Evolutionary conservation across 1,284 basidiomycete genomes (phyloP).

Genomic region (Papiliotrema laurentii): DNA sequence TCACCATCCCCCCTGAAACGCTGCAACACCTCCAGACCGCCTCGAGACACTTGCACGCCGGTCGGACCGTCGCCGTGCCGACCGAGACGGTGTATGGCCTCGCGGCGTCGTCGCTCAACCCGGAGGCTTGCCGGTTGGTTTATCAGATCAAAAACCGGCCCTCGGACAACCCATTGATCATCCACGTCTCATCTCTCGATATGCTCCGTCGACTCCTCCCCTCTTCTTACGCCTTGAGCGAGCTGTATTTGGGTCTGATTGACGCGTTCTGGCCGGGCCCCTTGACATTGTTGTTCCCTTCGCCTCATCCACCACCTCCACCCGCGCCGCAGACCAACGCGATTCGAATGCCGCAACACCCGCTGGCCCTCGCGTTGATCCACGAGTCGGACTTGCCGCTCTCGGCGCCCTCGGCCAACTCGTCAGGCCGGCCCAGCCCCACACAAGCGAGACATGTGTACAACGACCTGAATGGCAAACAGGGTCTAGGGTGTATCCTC

Average conservation of each 20-base stretch:
- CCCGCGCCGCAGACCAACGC: conserved; percentile 65
- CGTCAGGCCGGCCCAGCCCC: conserved; percentile 88
- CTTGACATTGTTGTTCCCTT: conserved; percentile 86
- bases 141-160: conserved; percentile 90
- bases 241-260: conserved; percentile 67
- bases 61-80: conserved; percentile 72
- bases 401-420: conserved; percentile 94
- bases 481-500: conserved; percentile 71
- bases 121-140: conserved; percentile 65
- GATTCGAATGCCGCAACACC: conserved; percentile 90
- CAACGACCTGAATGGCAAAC: conserved; percentile 61
- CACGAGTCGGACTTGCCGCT: conserved; percentile 68
- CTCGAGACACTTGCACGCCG: conserved; percentile 33
- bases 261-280: conserved; percentile 92
- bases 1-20: conserved; percentile 24
- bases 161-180: conserved; percentile 94
- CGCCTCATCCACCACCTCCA: conserved; percentile 48
- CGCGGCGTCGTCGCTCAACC: conserved; percentile 71
- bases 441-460: conserved; percentile 85
- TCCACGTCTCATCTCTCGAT: conserved; percentile 79
- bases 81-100: conserved; percentile 99
- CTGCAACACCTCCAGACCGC: conserved; percentile 29
- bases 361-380: conserved; percentile 86
- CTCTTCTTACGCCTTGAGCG: conserved; percentile 55
- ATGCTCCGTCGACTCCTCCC: conserved; percentile 79